Percentiles rank a stretch among this genome's conserved stretches.
Evolutionary conservation across 345 rosid species (phyloP).

Genomic region (Eucalyptus pauciflora): DNA sequence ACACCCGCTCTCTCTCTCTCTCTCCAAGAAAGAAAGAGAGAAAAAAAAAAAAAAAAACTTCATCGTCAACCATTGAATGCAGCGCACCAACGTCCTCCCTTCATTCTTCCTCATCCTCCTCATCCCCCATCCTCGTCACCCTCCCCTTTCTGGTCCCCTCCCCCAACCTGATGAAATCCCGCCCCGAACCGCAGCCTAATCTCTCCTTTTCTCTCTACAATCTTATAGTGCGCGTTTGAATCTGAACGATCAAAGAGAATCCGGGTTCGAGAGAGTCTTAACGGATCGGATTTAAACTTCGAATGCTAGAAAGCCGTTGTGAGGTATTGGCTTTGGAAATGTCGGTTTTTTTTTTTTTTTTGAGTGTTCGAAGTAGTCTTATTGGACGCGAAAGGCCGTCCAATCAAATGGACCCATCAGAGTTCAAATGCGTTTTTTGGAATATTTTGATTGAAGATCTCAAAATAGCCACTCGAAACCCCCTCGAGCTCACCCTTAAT

Average conservation of each 20-base stretch:
- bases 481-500: neutral
- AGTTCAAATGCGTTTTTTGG: fast-evolving
- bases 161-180: neutral
- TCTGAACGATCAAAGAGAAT: neutral
- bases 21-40: neutral
- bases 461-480: neutral
- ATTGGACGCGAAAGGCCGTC: fast-evolving
- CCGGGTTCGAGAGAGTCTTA: no score
- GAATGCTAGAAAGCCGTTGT: fast-evolving
- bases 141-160: neutral
- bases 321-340: neutral
- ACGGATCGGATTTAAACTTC: neutral
- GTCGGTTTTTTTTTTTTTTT: no score
- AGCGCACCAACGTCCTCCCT: neutral
- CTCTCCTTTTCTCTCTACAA: neutral
- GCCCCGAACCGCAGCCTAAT: neutral
- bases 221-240: neutral
- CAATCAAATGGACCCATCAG: neutral
- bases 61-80: neutral
- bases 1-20: neutral
- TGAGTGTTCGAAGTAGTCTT: neutral
- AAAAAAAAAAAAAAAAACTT: fast-evolving
- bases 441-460: neutral
- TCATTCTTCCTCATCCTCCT: neutral
- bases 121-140: neutral